Evolutionary conservation across 2,329 filamentous ascomycete genomes (phyloP), one percentile per base, ranked within the genome.

Genomic region (Lecanicillium sp.): DNA sequence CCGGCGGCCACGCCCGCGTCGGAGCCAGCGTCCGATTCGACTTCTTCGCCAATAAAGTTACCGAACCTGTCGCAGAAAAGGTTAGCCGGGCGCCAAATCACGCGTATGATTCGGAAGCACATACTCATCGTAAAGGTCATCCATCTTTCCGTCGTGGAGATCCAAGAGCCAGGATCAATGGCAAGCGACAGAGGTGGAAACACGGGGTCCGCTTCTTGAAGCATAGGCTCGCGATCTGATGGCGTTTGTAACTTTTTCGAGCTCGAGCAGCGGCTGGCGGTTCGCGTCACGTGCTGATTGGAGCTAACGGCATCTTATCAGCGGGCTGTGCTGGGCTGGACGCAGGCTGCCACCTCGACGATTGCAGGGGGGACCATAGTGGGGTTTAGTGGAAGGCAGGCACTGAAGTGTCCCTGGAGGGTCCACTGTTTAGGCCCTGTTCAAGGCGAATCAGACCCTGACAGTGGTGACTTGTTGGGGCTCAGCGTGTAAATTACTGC

Each of bases 121-220:
- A 46, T 69, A 94, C 87, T 97, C 90, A 68, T 97, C 90, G 62
- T 97, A 96, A 53, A 96, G 80, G 65, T 96, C 89, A 71, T 96
- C 89, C 88, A 95, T 92, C 53, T 53, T 60, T 48, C 39, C 44
- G 28, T 17, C 8, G n/a, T 6, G 18, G 30, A 46, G 40, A 40
- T 48, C 33, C 36, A 41, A 19, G 36, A 31, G 38, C 41, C 28
- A 17, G 19, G 30, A 42, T 41, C 40, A 48, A 47, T 55, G 44
- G 51, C 45, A 43, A 42, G 42, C 43, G 46, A 42, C 45, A 39
- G 42, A 37, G 36, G 41, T 20, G 40, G 40, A 46, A 36, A 39
- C 39, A 37, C 14, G 37, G 22, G 15, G n/a, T n/a, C n/a, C 33
- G 17, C 30, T 37, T 17, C 28, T 29, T 17, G 28, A 22, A 28